A percentile compares a stretch with the other conserved stretches of the same genome.
phyloP scores from a whole-genome alignment of 495 filamentous ascomycete species.

The Penicillium lividum region DNA sequence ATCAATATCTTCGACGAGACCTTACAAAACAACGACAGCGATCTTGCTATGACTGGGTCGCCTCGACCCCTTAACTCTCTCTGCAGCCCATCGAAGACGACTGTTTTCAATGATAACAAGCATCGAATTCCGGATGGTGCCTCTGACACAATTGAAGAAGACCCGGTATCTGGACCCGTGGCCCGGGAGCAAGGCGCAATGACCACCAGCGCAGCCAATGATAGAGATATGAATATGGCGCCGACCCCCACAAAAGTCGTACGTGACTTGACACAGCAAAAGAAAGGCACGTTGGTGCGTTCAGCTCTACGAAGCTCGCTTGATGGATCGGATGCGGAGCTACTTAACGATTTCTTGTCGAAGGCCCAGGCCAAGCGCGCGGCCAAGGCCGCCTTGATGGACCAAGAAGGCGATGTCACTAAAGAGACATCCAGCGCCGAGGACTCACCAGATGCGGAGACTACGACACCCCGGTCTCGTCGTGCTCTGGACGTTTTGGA shows the following conservation, averaged over 20 bases:
- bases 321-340: conserved; percentile 57
- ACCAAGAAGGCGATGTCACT: conserved; percentile 20
- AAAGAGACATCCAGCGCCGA: conserved; percentile 23
- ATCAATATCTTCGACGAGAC: conserved; percentile 25
- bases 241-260: conserved; percentile 18
- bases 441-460: conserved; percentile 26
- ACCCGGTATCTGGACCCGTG: conserved; percentile 3
- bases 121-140: not conserved
- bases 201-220: conserved; percentile 9
- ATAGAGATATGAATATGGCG: conserved; percentile 3
- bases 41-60: conserved; percentile 17
- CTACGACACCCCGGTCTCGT: conserved; percentile 44
- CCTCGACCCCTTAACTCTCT: conserved; percentile 10
- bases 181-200: conserved; percentile 7
- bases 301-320: conserved; percentile 46
- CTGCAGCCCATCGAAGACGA: conserved; percentile 9
- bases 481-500: conserved; percentile 54
- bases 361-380: conserved; percentile 61
- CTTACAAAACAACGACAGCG: conserved; percentile 11
- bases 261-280: conserved; percentile 32
- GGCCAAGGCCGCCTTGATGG: conserved; percentile 43
- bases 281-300: conserved; percentile 41
- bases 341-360: conserved; percentile 62
- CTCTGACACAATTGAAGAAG: conserved; percentile 10
- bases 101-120: conserved; percentile 18